Percentiles rank a stretch among this genome's conserved stretches.
Evolutionary conservation across 371 early-diverging fungal genomes (phyloP).

Genomic region (Vairimorpha necatrix): DNA sequence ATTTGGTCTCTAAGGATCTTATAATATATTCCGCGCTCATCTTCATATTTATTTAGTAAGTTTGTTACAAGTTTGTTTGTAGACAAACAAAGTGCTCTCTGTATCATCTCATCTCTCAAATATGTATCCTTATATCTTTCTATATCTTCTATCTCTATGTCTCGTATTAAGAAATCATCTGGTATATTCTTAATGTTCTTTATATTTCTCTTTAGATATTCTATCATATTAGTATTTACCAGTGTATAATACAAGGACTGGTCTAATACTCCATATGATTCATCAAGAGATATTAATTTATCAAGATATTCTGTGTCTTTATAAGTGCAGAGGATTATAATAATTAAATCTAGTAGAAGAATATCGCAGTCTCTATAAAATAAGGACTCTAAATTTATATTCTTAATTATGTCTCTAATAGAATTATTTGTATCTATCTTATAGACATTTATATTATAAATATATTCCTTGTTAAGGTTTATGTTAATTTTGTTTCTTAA

Average conservation of each 20-base stretch:
- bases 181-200: background rate
- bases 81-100: background rate
- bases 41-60: background rate
- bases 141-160: background rate
- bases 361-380: background rate
- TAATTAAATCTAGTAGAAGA: background rate
- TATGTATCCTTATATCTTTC: background rate
- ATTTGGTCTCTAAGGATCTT: background rate
- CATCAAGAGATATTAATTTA: background rate
- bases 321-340: background rate
- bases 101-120: background rate
- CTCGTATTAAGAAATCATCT: background rate
- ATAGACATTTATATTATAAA: background rate
- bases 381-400: background rate
- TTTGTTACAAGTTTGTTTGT: background rate
- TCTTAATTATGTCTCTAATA: background rate
- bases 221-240: background rate
- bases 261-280: background rate
- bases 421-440: background rate
- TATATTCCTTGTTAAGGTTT: background rate
- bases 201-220: background rate
- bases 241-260: background rate
- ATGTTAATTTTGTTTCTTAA: background rate
- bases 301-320: background rate
- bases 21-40: constrained; percentile 9